Conservation (phyloP, 208 protist species). For the Leishmania turanica region DNA sequence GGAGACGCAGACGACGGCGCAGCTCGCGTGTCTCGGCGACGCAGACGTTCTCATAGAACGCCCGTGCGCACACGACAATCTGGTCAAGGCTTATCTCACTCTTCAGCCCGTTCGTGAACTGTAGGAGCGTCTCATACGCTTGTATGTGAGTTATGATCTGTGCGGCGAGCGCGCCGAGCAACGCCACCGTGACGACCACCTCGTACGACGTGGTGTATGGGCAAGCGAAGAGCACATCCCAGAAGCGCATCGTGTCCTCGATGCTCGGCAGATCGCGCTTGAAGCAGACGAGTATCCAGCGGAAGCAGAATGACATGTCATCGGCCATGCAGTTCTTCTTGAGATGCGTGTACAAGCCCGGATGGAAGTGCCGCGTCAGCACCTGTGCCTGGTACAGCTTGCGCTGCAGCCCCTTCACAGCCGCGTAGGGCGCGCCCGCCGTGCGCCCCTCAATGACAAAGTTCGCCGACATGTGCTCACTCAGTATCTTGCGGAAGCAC, state of each 20-base stretch:
- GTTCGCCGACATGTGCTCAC: conserved; percentile 43
- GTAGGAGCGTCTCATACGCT: conserved; percentile 60
- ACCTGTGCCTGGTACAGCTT: conserved; percentile 47
- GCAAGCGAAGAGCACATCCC: conserved; percentile 84
- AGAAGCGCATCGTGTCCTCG: conserved; percentile 73
- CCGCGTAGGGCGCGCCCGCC: conserved; percentile 18
- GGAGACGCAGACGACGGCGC: conserved; percentile 19
- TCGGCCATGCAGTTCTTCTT: conserved; percentile 38
- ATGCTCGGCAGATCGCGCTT: conserved; percentile 81
- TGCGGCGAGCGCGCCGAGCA: conserved; percentile 50
- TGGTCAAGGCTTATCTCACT: conserved; percentile 45
- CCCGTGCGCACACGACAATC: conserved; percentile 51
- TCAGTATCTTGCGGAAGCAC: conserved; percentile 46
- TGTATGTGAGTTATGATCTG: conserved; percentile 58
- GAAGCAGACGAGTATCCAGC: conserved; percentile 86
- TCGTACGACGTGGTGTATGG: conserved; percentile 73
- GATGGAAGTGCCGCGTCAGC: conserved; percentile 63
- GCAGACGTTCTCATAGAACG: conserved; percentile 71
- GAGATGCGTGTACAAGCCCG: conserved; percentile 65
- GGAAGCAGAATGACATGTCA: conserved; percentile 90
- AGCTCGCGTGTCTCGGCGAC: conserved; percentile 29
- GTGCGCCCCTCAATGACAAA: conserved; percentile 59
- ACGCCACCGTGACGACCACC: conserved; percentile 62
- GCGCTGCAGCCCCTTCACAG: conserved; percentile 45
- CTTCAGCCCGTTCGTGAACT: conserved; percentile 64